phyloP scores from a whole-genome alignment of 2,329 filamentous ascomycete genomes.

The Cladosporium sp. region DNA sequence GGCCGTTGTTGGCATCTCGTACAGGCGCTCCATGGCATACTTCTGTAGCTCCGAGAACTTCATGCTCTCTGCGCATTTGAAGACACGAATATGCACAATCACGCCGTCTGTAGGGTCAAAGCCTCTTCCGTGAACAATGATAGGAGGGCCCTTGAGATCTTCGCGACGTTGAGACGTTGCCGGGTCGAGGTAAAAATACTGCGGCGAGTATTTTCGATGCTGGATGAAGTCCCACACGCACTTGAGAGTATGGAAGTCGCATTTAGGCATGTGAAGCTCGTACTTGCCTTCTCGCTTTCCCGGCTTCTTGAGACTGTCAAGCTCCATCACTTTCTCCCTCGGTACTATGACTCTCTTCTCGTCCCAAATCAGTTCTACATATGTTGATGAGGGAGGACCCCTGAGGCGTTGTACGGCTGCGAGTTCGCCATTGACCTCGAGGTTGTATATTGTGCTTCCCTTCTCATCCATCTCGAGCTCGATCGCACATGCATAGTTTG shows the following conservation, averaged over 20 bases:
- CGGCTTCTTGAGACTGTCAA: conserved; percentile 28
- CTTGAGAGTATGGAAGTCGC: conserved; percentile 29
- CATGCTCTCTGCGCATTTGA: conserved; percentile 33
- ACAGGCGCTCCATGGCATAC: conserved; percentile 33
- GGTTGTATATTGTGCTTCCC: conserved; percentile 34
- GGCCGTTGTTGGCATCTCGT: conserved; percentile 25
- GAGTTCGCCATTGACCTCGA: conserved; percentile 28
- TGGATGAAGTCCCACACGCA: conserved; percentile 33
- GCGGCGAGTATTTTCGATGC: conserved; percentile 1
- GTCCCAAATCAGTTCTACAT: conserved; percentile 36
- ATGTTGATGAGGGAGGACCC: conserved; percentile 29
- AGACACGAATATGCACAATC: conserved; percentile 25
- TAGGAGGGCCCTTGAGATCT: not conserved
- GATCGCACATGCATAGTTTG: conserved; percentile 28
- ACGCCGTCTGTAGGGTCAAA: conserved; percentile 13
- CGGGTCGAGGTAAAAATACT: not conserved
- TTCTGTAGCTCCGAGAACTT: conserved; percentile 35
- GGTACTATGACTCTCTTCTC: conserved; percentile 32
- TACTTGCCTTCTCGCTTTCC: conserved; percentile 29
- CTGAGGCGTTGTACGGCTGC: conserved; percentile 27
- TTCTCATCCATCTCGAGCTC: conserved; percentile 31
- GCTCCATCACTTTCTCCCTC: conserved; percentile 26
- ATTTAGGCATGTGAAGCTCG: conserved; percentile 31
- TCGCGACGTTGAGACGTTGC: not conserved
- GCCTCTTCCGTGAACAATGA: not conserved